Percentiles rank a stretch among this genome's conserved stretches.
phyloP scores from a whole-genome alignment of 2,329 filamentous ascomycete genomes.

The Thelonectria olida region DNA sequence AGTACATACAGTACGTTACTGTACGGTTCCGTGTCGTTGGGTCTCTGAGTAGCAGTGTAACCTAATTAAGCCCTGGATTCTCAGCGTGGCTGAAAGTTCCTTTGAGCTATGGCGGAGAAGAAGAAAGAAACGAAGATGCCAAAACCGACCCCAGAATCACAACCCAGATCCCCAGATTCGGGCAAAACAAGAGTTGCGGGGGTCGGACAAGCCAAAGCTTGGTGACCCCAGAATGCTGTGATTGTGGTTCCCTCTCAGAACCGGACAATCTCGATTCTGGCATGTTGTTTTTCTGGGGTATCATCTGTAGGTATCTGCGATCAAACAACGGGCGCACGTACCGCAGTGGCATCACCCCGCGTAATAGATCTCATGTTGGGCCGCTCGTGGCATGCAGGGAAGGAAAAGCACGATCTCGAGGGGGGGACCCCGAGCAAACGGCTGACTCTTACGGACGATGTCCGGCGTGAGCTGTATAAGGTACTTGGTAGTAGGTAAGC shows the following conservation, averaged over 20 bases:
- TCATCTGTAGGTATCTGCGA: slow-evolving; percentile 20
- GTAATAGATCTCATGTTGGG: slow-evolving; percentile 20
- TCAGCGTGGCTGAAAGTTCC: slow-evolving; percentile 11
- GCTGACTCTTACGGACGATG: slow-evolving; percentile 22
- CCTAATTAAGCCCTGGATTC: slow-evolving; percentile 20
- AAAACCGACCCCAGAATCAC: background rate
- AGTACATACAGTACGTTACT: slow-evolving; percentile 18
- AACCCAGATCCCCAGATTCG: slow-evolving; percentile 5
- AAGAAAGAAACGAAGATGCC: background rate
- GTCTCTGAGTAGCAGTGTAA: slow-evolving; percentile 9
- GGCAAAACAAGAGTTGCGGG: slow-evolving; percentile 2
- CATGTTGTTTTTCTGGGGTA: slow-evolving; percentile 19
- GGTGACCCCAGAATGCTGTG: slow-evolving; percentile 1
- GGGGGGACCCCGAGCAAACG: slow-evolving; percentile 14
- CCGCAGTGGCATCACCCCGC: slow-evolving; percentile 30
- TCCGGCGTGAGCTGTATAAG: too few relatives aligned
- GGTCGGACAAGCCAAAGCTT: background rate
- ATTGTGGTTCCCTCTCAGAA: slow-evolving; percentile 19
- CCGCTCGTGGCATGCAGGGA: slow-evolving; percentile 28
- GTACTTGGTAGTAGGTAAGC: slow-evolving; percentile 1
- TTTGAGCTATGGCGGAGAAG: background rate
- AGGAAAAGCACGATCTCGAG: background rate
- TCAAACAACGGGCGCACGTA: slow-evolving; percentile 15
- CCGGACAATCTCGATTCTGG: slow-evolving; percentile 22
- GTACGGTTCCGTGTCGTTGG: slow-evolving; percentile 22